Conservation (phyloP, 1,284 basidiomycete genomes). For the Cutaneotrichosporon sp. region DNA sequence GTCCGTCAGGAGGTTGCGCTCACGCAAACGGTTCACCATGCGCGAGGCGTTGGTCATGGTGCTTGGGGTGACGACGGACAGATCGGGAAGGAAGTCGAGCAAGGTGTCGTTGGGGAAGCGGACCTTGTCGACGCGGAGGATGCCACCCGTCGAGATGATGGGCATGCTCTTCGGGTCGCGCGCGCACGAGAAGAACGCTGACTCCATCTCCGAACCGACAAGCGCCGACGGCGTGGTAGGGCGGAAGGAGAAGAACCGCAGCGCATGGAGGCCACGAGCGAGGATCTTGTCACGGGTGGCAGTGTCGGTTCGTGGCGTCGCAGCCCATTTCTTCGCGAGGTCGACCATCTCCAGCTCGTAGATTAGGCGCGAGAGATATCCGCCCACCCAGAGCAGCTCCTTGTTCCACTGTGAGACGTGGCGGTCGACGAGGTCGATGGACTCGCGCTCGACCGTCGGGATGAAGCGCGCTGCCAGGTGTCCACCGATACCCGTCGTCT, state of each 20-base stretch:
- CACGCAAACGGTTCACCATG: slow-evolving; percentile 69
- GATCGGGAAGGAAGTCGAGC: slow-evolving; percentile 72
- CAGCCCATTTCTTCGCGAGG: slow-evolving; percentile 51
- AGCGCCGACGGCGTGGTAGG: slow-evolving; percentile 82
- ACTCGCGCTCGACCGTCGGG: slow-evolving; percentile 95
- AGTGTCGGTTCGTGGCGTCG: slow-evolving; percentile 54
- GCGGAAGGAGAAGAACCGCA: slow-evolving; percentile 87
- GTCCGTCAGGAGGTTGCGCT: slow-evolving; percentile 71
- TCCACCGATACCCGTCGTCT: slow-evolving; percentile 91
- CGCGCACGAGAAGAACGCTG: slow-evolving; percentile 75
- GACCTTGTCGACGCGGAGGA: slow-evolving; percentile 69
- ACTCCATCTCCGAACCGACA: slow-evolving; percentile 76
- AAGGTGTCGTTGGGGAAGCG: slow-evolving; percentile 77
- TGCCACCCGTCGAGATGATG: slow-evolving; percentile 77
- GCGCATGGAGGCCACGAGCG: slow-evolving; percentile 73
- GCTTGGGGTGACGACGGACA: slow-evolving; percentile 73
- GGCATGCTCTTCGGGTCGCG: slow-evolving; percentile 59
- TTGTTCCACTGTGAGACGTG: slow-evolving; percentile 63
- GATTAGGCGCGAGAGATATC: slow-evolving; percentile 70
- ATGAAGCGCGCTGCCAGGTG: slow-evolving; percentile 92
- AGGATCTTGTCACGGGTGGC: slow-evolving; percentile 61
- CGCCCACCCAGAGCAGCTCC: slow-evolving; percentile 81
- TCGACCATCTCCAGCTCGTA: slow-evolving; percentile 79
- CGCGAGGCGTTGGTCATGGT: slow-evolving; percentile 65
- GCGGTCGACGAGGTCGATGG: slow-evolving; percentile 77